Evolutionary conservation across 2,329 filamentous ascomycete genomes (phyloP).

Genomic region (Cercospora beticola): DNA sequence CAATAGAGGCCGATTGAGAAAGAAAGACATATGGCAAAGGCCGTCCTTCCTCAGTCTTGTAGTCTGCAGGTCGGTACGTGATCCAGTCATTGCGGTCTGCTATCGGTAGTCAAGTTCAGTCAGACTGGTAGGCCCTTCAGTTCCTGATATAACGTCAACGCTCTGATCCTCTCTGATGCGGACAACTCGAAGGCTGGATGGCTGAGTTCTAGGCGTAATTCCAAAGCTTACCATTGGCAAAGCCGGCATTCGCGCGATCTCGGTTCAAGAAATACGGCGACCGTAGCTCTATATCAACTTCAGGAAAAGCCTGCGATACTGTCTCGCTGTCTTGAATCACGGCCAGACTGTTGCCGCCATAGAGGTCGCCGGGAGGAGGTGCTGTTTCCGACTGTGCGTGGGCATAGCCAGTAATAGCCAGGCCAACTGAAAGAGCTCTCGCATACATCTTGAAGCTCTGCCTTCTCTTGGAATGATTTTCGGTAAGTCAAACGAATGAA

Average conservation of each 20-base stretch:
- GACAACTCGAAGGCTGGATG: not conserved
- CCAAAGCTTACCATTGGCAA: slow-evolving; percentile 27
- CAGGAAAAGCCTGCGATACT: slow-evolving; percentile 38
- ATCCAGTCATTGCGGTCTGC: slow-evolving; percentile 40
- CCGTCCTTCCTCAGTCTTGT: slow-evolving; percentile 38
- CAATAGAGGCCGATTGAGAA: slow-evolving; percentile 2
- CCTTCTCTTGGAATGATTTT: not conserved
- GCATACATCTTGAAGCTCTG: not conserved
- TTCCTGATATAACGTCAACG: not conserved
- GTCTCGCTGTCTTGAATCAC: slow-evolving; percentile 14
- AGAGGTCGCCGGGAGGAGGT: not conserved
- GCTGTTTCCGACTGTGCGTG: not conserved
- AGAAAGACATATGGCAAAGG: slow-evolving; percentile 37
- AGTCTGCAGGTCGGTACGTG: slow-evolving; percentile 33
- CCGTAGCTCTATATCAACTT: slow-evolving; percentile 33
- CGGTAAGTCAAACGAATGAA: not conserved
- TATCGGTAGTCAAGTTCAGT: slow-evolving; percentile 22
- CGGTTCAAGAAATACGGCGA: slow-evolving; percentile 37
- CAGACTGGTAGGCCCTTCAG: not conserved
- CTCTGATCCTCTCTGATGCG: not conserved
- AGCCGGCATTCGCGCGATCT: slow-evolving; percentile 34
- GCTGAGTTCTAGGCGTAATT: not conserved
- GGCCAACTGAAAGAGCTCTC: not conserved
- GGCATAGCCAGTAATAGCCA: not conserved
- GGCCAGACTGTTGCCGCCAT: slow-evolving; percentile 1